Base-by-base conservation (phyloP, 1,284 basidiomycete species). In the Pyrrhoderma lamaoense region DNA sequence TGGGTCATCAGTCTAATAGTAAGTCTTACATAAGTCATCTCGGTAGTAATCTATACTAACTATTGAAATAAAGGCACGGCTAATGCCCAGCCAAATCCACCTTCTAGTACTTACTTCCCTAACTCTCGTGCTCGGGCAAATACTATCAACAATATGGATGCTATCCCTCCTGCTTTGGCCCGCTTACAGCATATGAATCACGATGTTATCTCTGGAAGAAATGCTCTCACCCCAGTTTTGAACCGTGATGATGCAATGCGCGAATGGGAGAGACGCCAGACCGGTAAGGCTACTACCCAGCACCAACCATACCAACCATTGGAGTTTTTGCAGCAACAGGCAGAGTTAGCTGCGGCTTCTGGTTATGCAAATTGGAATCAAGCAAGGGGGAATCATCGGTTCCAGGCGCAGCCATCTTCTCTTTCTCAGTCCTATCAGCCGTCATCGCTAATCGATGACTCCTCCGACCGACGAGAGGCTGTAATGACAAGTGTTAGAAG, bases 311-410 rank as follows among this genome's bases (percentile, higher is more conserved):
- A 93, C 61, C 89, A 89, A 5, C 90, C 93, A 64, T 73, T 95
- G 47, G 91, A 94, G 65, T 89, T 79, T 65, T 67, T 96, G 52
- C 90, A 94, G 61, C 91, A 95, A 64, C 93, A 95, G 64, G 93
- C 90, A 1, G 91, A 94, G 67, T 72, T 91, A 55, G 87, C 82
- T 3, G 79, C 81, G 18, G 68, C 77, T 0, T 75, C 77, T 34
- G 81, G 82, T 1, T 55, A 80, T 44, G 65, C 72, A 16, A 75
- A 65, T 56, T 84, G 85, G 84, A 64, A 64, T 3, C 63, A 67
- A 9, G 49, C 62, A 2, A 61, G 62, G 18, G 49, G 61, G 3
- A 58, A 64, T 2, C 58, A 58, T 18, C 67, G 80, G 42, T 83
- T 83, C 56, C 75, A 73, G 11, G 73, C 82, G 9, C 80, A 77